Conservation (phyloP, 305 asterid genomes). For the Withania somnifera region DNA sequence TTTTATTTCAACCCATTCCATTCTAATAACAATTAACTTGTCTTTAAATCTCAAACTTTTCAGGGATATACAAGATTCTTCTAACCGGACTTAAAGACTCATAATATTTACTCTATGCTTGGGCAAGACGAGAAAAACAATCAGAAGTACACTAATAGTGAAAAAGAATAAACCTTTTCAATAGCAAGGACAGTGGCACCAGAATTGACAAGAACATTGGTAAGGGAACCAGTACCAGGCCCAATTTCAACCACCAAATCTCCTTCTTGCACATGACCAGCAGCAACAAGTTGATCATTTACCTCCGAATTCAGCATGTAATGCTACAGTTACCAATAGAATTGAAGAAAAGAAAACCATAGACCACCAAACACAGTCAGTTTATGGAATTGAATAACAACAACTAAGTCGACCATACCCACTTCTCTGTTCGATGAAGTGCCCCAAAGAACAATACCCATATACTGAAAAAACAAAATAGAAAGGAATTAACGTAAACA, state of each 20-base stretch:
- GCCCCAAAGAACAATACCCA: not conserved
- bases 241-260: conserved; percentile 92
- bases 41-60: not conserved
- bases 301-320: conserved; percentile 74
- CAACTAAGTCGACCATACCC: not conserved
- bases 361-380: not conserved
- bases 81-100: not conserved
- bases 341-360: not conserved
- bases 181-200: conserved; percentile 91
- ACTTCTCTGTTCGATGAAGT: not conserved
- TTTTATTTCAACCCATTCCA: not conserved
- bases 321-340: conserved; percentile 40
- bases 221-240: conserved; percentile 96
- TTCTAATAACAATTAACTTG: not conserved
- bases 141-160: not conserved
- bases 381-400: not conserved
- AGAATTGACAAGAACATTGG: conserved; percentile 66
- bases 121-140: not conserved
- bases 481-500: not conserved
- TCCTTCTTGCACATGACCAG: conserved; percentile 69
- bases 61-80: not conserved
- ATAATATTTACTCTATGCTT: not conserved
- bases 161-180: conserved; percentile 58
- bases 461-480: not conserved
- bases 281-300: conserved; percentile 63